phyloP scores from a whole-genome alignment of 2,329 filamentous ascomycete genomes.

The Fusarium sulawesiense region DNA sequence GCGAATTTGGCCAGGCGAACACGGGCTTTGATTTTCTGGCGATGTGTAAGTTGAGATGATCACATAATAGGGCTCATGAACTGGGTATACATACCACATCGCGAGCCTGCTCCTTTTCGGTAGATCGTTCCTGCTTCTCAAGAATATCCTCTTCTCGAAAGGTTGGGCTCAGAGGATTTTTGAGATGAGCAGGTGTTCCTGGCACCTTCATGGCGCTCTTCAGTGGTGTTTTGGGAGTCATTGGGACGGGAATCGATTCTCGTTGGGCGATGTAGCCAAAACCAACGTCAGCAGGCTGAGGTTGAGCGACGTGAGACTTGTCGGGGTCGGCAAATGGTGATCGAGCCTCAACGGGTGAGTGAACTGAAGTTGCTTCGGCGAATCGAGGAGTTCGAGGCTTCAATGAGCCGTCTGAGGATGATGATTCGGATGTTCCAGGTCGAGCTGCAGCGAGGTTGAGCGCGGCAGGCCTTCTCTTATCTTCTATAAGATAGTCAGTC shows the following conservation, averaged over 20 bases:
- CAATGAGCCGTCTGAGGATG: conserved; percentile 65
- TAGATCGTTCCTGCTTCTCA: conserved; percentile 83
- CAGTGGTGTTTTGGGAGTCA: conserved; percentile 80
- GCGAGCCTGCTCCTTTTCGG: conserved; percentile 87
- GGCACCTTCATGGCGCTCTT: conserved; percentile 93
- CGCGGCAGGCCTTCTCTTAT: conserved; percentile 67
- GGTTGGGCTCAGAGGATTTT: conserved; percentile 88
- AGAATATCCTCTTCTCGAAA: conserved; percentile 88
- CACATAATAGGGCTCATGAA: background rate
- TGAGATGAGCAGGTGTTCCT: conserved; percentile 79
- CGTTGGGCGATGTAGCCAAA: conserved; percentile 86
- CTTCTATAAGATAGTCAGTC: conserved; percentile 53
- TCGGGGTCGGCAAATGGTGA: conserved; percentile 71
- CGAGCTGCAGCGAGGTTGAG: conserved; percentile 64
- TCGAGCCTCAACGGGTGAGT: conserved; percentile 76
- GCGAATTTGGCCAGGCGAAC: conserved; percentile 95
- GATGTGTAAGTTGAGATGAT: conserved; percentile 45
- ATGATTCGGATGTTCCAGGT: conserved; percentile 62
- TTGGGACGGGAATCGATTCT: conserved; percentile 70
- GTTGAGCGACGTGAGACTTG: conserved; percentile 65
- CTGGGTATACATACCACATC: conserved; percentile 77
- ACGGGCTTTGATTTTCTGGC: conserved; percentile 88
- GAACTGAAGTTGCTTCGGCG: conserved; percentile 81
- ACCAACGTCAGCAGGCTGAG: conserved; percentile 86
- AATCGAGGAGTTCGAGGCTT: conserved; percentile 83